Conservation (phyloP, 257 asterid genomes). For the Verbascum thapsus region DNA sequence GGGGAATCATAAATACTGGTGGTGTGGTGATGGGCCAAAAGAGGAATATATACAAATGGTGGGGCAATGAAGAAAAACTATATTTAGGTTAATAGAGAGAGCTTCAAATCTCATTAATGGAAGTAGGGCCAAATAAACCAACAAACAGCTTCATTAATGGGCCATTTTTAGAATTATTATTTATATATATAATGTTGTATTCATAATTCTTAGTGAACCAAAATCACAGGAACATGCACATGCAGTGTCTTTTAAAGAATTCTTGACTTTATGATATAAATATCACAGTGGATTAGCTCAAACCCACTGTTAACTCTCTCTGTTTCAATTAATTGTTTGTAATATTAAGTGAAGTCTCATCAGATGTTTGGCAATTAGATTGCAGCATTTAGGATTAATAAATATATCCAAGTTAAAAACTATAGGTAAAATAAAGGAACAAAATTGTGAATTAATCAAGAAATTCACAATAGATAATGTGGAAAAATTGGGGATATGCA, state of each 20-base stretch:
- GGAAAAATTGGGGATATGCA: slow-evolving; percentile 11
- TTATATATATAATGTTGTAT: slow-evolving; percentile 2
- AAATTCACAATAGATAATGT: slow-evolving; percentile 20
- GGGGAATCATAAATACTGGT: slow-evolving; percentile 34
- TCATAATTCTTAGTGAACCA: slow-evolving; percentile 18
- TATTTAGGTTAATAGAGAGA: neutral
- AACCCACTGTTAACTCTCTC: neutral
- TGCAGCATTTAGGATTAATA: slow-evolving; percentile 6
- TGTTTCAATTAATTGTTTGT: slow-evolving; percentile 12
- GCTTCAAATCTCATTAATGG: slow-evolving; percentile 38
- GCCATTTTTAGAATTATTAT: slow-evolving; percentile 34
- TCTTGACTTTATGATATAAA: slow-evolving; percentile 8
- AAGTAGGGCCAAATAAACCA: slow-evolving; percentile 48
- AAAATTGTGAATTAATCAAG: slow-evolving; percentile 13
- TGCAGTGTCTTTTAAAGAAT: slow-evolving; percentile 32
- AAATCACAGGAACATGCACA: slow-evolving; percentile 42
- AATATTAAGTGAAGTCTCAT: too few relatives aligned
- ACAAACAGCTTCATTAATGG: slow-evolving; percentile 33
- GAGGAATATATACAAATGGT: slow-evolving; percentile 24
- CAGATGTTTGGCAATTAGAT: neutral
- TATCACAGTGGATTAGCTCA: slow-evolving; percentile 5
- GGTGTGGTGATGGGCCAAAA: slow-evolving; percentile 34
- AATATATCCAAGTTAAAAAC: too few relatives aligned
- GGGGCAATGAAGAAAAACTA: slow-evolving; percentile 32
- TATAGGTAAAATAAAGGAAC: neutral